phyloP scores from a whole-genome alignment of 2,329 filamentous ascomycete genomes.

The Fusarium solani-melongenae region DNA sequence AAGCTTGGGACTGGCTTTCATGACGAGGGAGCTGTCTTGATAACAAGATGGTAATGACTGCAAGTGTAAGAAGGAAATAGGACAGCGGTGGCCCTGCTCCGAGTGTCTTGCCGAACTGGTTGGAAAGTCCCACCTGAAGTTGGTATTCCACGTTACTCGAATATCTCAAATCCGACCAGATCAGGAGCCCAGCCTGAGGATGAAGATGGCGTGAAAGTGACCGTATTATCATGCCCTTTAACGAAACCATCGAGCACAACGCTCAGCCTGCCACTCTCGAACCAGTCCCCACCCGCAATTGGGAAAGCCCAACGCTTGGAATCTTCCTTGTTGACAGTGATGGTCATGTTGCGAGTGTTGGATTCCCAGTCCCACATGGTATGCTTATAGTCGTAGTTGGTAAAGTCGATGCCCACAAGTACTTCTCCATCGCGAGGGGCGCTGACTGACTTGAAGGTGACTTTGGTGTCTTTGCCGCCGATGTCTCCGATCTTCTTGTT shows the following conservation, averaged over 20 bases:
- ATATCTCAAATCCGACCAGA: slow-evolving; percentile 55
- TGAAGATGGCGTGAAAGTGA: slow-evolving; percentile 48
- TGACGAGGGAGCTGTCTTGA: not conserved
- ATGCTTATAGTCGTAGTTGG: slow-evolving; percentile 63
- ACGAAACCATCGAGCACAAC: slow-evolving; percentile 59
- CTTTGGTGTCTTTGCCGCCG: slow-evolving; percentile 43
- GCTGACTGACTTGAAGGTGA: slow-evolving; percentile 50
- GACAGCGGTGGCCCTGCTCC: not conserved
- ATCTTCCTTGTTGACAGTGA: slow-evolving; percentile 56
- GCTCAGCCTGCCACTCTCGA: slow-evolving; percentile 57
- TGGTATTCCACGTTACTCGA: not conserved
- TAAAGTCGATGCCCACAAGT: slow-evolving; percentile 60
- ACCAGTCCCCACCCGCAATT: slow-evolving; percentile 62
- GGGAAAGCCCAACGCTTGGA: slow-evolving; percentile 62
- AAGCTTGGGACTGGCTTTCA: not conserved
- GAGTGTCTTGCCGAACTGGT: too few species aligned
- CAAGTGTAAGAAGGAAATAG: not conserved
- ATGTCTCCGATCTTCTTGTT: slow-evolving; percentile 57
- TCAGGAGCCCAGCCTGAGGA: slow-evolving; percentile 52
- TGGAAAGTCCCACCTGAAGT: too few species aligned
- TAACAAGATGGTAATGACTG: not conserved
- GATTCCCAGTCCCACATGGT: slow-evolving; percentile 56
- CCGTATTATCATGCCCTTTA: slow-evolving; percentile 50
- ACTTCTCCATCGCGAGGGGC: slow-evolving; percentile 47
- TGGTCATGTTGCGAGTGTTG: slow-evolving; percentile 62